These are phyloP conservation scores for Gloeostereum incarnatum DNA, from an alignment of 768 basidiomycete species.

Conservation along the genomic window DNA sequence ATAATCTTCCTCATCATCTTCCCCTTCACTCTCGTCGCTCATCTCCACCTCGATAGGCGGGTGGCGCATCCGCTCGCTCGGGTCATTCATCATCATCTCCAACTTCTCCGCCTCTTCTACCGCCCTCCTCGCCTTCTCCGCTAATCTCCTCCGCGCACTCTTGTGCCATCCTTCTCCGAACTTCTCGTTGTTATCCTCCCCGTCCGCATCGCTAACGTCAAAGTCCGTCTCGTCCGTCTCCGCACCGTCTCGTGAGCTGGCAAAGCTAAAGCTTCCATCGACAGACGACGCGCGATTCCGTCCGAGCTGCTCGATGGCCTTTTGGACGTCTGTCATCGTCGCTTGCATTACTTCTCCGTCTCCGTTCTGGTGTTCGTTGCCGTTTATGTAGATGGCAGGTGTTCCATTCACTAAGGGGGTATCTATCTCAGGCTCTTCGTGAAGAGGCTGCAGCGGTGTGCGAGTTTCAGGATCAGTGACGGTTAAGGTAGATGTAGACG, in stretches of 20 bases:
- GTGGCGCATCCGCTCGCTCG: constrained; percentile 20
- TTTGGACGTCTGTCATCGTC: constrained; percentile 84
- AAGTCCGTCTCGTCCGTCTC: constrained; percentile 50
- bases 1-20: constrained; percentile 39
- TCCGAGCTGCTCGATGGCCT: constrained; percentile 84
- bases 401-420: constrained; percentile 17
- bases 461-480: constrained; percentile 5
- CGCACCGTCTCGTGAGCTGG: constrained; percentile 51
- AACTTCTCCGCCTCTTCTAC: constrained; percentile 48
- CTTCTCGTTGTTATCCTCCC: constrained; percentile 19
- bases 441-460: constrained; percentile 31
- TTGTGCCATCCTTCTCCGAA: constrained; percentile 54
- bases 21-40: constrained; percentile 75
- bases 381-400: constrained; percentile 20
- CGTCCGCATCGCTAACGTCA: constrained; percentile 36
- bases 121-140: constrained; percentile 56
- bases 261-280: constrained; percentile 69
- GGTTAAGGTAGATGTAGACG: constrained; percentile 13
- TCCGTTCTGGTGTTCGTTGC: constrained; percentile 13
- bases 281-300: constrained; percentile 22
- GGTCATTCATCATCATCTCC: constrained; percentile 31
- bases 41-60: constrained; percentile 71
- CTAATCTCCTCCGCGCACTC: constrained; percentile 53
- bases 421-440: constrained; percentile 36
- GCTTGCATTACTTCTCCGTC: constrained; percentile 69